These are phyloP conservation scores for Cyamopsis tetragonoloba DNA, from an alignment of 306 rosid genomes.

Conservation along the genomic window DNA sequence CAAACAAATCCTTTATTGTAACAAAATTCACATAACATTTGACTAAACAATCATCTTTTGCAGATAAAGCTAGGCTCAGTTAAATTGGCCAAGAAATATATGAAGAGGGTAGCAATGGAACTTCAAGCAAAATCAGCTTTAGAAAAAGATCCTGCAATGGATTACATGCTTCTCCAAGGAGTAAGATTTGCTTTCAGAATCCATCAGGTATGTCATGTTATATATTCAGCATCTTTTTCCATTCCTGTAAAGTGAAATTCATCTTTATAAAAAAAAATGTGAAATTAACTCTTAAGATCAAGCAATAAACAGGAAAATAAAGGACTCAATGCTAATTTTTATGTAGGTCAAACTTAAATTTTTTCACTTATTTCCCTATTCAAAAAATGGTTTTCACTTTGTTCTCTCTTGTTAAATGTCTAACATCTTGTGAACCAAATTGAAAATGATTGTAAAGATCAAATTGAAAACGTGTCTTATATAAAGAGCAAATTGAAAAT, in stretches of 20 bases:
- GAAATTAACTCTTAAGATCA: background rate
- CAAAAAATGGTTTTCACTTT: no score
- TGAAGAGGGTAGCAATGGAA: slow-evolving; percentile 94
- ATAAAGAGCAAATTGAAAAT: no score
- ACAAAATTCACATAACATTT: slow-evolving; percentile 21
- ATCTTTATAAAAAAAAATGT: no score
- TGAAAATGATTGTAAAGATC: no score
- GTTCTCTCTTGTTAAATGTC: no score
- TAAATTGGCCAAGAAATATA: slow-evolving; percentile 82
- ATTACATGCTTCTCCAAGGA: slow-evolving; percentile 98
- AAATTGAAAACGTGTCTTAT: no score
- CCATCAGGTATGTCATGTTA: slow-evolving; percentile 65
- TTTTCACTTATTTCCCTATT: no score
- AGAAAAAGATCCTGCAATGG: slow-evolving; percentile 97
- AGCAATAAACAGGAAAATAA: background rate
- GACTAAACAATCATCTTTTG: slow-evolving; percentile 21
- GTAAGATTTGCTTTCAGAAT: slow-evolving; percentile 98
- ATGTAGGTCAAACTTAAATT: no score
- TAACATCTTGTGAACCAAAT: no score
- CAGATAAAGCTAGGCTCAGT: slow-evolving; percentile 92
- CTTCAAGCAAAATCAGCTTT: slow-evolving; percentile 78
- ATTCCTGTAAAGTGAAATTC: background rate
- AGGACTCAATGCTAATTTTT: background rate
- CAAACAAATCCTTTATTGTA: no score
- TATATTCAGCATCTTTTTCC: background rate